Evolutionary conservation across 2,329 filamentous ascomycete genomes (phyloP), one percentile per base, ranked within the genome.

Genomic region (Mollisia scopiformis): DNA sequence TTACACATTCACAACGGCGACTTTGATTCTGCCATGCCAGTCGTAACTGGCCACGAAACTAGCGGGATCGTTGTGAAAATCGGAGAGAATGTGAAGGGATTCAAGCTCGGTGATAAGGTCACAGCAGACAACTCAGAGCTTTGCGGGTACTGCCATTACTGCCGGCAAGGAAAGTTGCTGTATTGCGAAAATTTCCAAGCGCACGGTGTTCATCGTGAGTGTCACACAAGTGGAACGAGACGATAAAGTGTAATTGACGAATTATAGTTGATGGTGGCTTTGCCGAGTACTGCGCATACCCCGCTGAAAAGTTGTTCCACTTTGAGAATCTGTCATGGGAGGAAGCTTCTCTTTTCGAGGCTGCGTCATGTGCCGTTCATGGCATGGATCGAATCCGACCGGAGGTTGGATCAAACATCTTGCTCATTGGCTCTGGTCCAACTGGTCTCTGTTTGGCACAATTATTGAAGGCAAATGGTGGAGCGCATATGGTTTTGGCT

Each of bases 151-250:
- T 65, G 63, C 53, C 63, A 65, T 54, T 65, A 50, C 52, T 65
- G 63, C 41, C 53, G 63, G 5, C 63, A 63, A 54, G 63, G 63
- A 19, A 65, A 65, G 52, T 28, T 63, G 35, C 33, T 65, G 23
- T 65, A 63, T 37, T 65, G 63, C 53, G 63, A 65, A 33, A 63
- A 65, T 39, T 65, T 65, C 41, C 51, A 61, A 25, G 61, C 63
- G 14, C 63, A 65, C 54, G 61, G 61, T 41, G 61, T 65, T 27
- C 63, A 63, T 58, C 59, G 63, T 65, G 60, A 58, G 61, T 55
- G 6, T 16, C 4, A 21, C n/a, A 16, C 11, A 16, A 21, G 23
- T 25, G 21, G 8, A 10, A 10, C 28, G 33, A 3, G n/a, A 41
- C 25, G 21, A 25, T 25, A 19, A 6, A 41, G 5, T 21, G 16